These are phyloP conservation scores for Exophiala phaeomuriformis DNA, from an alignment of 2,329 filamentous ascomycete species.

Conservation along the genomic window DNA sequence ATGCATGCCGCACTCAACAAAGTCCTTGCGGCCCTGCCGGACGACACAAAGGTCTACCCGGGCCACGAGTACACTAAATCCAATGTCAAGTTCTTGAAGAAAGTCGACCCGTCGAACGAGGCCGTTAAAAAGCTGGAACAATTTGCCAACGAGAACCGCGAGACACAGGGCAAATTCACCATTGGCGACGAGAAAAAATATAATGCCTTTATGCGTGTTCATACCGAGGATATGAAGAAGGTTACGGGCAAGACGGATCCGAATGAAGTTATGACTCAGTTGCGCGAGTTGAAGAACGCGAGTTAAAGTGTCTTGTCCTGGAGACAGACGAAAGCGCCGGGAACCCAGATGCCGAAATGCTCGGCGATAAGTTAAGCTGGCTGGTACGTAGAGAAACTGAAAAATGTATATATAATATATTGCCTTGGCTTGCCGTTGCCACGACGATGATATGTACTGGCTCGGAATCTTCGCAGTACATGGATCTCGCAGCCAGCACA, in stretches of 20 bases:
- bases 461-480: no score
- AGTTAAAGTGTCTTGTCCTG: background rate
- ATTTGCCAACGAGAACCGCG: conserved; percentile 69
- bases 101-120: conserved; percentile 36
- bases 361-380: no score
- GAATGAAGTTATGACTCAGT: conserved; percentile 72
- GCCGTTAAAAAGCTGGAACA: conserved; percentile 68
- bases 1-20: conserved; percentile 93
- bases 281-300: conserved; percentile 76
- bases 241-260: conserved; percentile 73
- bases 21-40: conserved; percentile 69
- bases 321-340: no score
- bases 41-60: conserved; percentile 88
- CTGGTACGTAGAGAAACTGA: no score
- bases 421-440: no score
- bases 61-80: conserved; percentile 98
- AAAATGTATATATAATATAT: no score
- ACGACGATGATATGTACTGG: no score
- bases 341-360: no score
- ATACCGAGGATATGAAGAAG: conserved; percentile 72
- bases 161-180: conserved; percentile 93
- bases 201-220: conserved; percentile 91
- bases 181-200: conserved; percentile 93
- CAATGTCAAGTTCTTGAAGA: conserved; percentile 72
- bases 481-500: no score